phyloP scores from a whole-genome alignment of 495 filamentous ascomycete genomes.

The Podospora pseudopauciseta region DNA sequence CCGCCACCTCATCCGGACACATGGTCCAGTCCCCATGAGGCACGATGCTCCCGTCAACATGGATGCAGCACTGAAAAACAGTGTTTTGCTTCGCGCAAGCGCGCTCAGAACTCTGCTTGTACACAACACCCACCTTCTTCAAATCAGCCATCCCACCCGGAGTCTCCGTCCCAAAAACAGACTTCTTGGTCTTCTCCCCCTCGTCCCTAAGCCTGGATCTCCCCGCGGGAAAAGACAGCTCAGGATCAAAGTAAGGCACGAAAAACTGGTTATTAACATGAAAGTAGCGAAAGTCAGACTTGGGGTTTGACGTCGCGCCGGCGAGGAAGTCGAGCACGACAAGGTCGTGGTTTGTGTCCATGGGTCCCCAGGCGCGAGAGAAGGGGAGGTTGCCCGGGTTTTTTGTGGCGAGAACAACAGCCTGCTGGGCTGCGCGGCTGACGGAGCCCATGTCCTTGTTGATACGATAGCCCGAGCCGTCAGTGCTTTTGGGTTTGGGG shows the following conservation, averaged over 20 bases:
- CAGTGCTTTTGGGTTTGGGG: background rate
- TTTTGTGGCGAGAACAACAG: background rate
- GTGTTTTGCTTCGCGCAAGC: background rate
- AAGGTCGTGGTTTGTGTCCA: background rate
- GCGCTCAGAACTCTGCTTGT: background rate
- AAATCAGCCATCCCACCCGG: background rate
- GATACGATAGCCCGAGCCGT: background rate
- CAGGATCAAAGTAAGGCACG: background rate
- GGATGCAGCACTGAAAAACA: background rate
- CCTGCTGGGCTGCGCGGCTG: background rate
- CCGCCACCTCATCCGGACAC: background rate
- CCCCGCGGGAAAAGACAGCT: background rate
- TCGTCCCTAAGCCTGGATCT: background rate
- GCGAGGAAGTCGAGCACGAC: background rate
- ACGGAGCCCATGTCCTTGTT: background rate
- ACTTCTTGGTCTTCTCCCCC: background rate
- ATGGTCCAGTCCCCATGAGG: background rate
- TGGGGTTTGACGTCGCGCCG: background rate
- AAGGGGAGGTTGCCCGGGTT: background rate
- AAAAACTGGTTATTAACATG: background rate
- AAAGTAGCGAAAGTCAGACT: background rate
- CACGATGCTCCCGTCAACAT: background rate
- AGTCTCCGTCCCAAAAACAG: background rate
- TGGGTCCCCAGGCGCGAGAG: background rate
- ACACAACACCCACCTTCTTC: background rate